Evolutionary conservation across 2,329 filamentous ascomycete species (phyloP).

Genomic region (Microsporum ferrugineum): DNA sequence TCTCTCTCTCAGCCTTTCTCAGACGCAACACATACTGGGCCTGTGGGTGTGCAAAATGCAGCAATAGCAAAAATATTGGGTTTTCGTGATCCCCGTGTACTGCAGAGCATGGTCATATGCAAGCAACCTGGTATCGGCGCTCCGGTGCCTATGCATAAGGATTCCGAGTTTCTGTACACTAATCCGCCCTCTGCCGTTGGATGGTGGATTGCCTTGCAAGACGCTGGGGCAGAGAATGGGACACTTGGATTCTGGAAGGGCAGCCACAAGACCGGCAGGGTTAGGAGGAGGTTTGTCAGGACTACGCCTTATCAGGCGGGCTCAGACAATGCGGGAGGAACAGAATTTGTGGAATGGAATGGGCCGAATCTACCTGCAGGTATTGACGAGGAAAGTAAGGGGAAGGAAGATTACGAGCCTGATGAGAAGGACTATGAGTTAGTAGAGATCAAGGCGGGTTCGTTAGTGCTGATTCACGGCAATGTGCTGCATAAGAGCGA

Average conservation of each 20-base stretch:
- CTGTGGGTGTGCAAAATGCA: constrained; percentile 36
- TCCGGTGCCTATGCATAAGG: constrained; percentile 81
- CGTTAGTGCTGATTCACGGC: constrained; percentile 85
- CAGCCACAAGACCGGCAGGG: constrained; percentile 61
- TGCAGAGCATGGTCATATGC: constrained; percentile 98
- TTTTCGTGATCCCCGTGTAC: constrained; percentile 61
- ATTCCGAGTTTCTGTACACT: constrained; percentile 86
- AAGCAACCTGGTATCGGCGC: constrained; percentile 96
- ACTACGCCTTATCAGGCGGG: constrained; percentile 36
- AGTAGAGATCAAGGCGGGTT: constrained; percentile 81
- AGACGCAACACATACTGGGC: constrained; percentile 39
- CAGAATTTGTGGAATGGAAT: constrained; percentile 59
- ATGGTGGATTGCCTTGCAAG: constrained; percentile 96
- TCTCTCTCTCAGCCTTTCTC: constrained; percentile 56
- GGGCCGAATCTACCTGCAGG: constrained; percentile 53
- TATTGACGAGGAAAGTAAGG: constrained; percentile 32
- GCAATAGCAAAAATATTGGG: constrained; percentile 60
- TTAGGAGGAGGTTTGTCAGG: constrained; percentile 61
- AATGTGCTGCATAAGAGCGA: constrained; percentile 95
- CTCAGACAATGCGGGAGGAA: constrained; percentile 39
- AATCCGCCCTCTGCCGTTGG: constrained; percentile 79
- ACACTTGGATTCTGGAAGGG: constrained; percentile 79
- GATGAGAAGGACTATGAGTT: constrained; percentile 55
- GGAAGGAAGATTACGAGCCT: constrained; percentile 46
- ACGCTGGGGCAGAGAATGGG: constrained; percentile 75